A percentile compares a stretch with the other conserved stretches of the same genome.
Evolutionary conservation across 1,139 yeast genomes (phyloP).

Genomic region (Protomyces pachydermus): DNA sequence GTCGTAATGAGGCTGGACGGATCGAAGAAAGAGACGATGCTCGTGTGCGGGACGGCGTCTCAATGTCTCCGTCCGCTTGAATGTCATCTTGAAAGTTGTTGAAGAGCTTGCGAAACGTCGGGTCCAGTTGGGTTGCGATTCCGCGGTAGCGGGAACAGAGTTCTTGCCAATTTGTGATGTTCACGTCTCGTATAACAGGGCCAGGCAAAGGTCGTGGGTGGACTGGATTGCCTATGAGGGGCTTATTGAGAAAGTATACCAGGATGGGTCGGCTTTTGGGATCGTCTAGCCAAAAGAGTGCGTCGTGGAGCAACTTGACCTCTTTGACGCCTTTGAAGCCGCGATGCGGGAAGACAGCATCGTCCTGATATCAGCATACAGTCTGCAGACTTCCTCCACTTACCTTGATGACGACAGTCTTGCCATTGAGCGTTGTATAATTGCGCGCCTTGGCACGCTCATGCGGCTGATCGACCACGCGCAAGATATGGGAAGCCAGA

Average conservation of each 20-base stretch:
- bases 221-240: slow-evolving; percentile 9
- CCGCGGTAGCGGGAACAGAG: neutral
- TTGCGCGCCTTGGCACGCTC: slow-evolving; percentile 39
- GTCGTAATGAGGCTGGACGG: slow-evolving; percentile 4
- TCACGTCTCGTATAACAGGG: neutral
- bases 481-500: slow-evolving; percentile 14
- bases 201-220: neutral
- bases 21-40: slow-evolving; percentile 10
- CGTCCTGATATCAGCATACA: slow-evolving; percentile 1
- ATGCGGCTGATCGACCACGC: slow-evolving; percentile 9
- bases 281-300: slow-evolving; percentile 24
- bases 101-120: slow-evolving; percentile 1
- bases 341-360: slow-evolving; percentile 20
- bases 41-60: neutral
- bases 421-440: slow-evolving; percentile 26
- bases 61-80: neutral
- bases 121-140: neutral
- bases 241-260: slow-evolving; percentile 26
- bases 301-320: slow-evolving; percentile 26
- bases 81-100: slow-evolving; percentile 9
- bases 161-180: slow-evolving; percentile 3
- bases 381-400: neutral
- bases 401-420: slow-evolving; percentile 24
- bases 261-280: slow-evolving; percentile 12
- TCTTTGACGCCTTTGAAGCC: slow-evolving; percentile 26